Evolutionary conservation across 2,329 filamentous ascomycete genomes (phyloP).

Genomic region (Hypoxylon sp.): DNA sequence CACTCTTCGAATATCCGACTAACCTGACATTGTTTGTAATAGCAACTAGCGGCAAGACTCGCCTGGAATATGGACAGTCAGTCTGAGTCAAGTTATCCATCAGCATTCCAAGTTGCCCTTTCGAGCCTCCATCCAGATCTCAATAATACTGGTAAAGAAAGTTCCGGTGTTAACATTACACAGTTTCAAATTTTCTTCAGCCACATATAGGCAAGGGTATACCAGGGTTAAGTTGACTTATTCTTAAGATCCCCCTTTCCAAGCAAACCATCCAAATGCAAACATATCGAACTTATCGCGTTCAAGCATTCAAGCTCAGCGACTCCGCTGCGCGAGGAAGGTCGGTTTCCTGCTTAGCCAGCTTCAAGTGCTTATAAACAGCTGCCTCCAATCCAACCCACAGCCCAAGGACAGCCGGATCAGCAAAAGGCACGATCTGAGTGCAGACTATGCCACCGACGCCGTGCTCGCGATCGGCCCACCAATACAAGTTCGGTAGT

Average conservation of each 20-base stretch:
- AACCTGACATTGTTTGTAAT: not conserved
- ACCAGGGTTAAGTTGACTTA: not conserved
- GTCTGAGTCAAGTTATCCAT: too few species aligned
- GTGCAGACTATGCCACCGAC: constrained; percentile 65
- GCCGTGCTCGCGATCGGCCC: constrained; percentile 71
- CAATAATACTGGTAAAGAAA: not conserved
- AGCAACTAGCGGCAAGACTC: not conserved
- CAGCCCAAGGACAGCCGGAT: constrained; percentile 57
- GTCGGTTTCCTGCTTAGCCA: not conserved
- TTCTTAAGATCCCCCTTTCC: not conserved
- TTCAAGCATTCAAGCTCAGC: not conserved
- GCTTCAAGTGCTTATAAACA: constrained; percentile 51
- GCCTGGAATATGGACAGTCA: too few species aligned
- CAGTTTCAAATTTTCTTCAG: not conserved
- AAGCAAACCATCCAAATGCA: not conserved
- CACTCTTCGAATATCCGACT: not conserved
- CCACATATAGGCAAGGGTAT: not conserved
- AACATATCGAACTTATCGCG: not conserved
- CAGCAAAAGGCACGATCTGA: constrained; percentile 66
- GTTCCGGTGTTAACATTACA: not conserved
- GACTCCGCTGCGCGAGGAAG: not conserved
- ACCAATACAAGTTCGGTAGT: constrained; percentile 72
- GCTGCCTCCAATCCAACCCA: constrained; percentile 58
- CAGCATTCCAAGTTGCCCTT: not conserved
- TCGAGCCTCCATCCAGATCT: not conserved